Conservation (phyloP, 768 basidiomycete species). For the Naganishia randhawae region DNA sequence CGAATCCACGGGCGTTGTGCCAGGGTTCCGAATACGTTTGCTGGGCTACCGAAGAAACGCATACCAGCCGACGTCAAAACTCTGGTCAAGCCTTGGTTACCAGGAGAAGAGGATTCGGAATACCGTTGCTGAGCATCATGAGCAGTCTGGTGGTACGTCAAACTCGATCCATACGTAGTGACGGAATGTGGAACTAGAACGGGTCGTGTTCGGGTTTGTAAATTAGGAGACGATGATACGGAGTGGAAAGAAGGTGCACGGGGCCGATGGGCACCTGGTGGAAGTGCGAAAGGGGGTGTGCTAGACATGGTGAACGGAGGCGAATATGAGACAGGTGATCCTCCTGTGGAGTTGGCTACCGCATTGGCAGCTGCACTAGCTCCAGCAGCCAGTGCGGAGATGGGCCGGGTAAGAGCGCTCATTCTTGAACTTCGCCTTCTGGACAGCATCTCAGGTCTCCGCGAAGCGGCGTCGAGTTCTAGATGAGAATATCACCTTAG, state of each 20-base stretch:
- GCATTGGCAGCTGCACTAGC: slow-evolving; percentile 26
- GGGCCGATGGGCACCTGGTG: slow-evolving; percentile 31
- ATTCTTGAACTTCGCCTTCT: slow-evolving; percentile 49
- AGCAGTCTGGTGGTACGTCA: slow-evolving; percentile 32
- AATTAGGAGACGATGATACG: slow-evolving; percentile 26
- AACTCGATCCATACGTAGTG: slow-evolving; percentile 12
- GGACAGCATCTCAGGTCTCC: slow-evolving; percentile 44
- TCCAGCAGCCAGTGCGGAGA: slow-evolving; percentile 40
- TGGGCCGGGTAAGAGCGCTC: slow-evolving; percentile 41
- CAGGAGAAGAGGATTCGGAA: slow-evolving; percentile 24
- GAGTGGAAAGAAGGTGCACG: slow-evolving; percentile 25
- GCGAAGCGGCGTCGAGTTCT: slow-evolving; percentile 53
- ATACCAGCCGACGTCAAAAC: slow-evolving; percentile 52
- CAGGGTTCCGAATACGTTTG: slow-evolving; percentile 35
- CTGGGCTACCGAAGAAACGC: slow-evolving; percentile 48
- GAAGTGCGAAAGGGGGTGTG: slow-evolving; percentile 52
- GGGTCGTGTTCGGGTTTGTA: slow-evolving; percentile 21
- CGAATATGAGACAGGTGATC: slow-evolving; percentile 46
- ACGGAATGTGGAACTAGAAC: slow-evolving; percentile 29
- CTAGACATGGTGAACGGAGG: slow-evolving; percentile 46
- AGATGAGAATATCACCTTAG: background rate
- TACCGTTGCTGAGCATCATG: slow-evolving; percentile 34
- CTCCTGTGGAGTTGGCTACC: background rate
- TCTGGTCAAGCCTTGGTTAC: slow-evolving; percentile 45
- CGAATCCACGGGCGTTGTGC: slow-evolving; percentile 46